Evolutionary conservation across 1,284 basidiomycete species (phyloP).

Genomic region (Apiotrichum domesticum): DNA sequence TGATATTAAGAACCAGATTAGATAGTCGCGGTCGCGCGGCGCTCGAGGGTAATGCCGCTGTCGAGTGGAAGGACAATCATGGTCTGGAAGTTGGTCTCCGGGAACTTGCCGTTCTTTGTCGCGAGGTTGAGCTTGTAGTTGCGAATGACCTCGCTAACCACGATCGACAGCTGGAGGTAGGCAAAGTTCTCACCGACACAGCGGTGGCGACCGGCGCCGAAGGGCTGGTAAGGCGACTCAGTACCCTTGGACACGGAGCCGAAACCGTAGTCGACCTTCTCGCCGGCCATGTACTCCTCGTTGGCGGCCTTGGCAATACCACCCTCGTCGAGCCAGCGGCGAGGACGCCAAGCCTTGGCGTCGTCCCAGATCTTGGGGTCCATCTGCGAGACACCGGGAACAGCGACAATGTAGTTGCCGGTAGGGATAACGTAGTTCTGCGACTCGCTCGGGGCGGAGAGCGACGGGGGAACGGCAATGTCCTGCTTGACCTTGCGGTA

Average conservation of each 20-base stretch:
- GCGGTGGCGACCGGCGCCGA: slow-evolving; percentile 79
- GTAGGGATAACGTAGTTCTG: slow-evolving; percentile 76
- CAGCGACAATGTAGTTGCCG: slow-evolving; percentile 86
- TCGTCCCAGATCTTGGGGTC: slow-evolving; percentile 82
- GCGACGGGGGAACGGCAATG: slow-evolving; percentile 72
- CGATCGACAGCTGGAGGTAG: slow-evolving; percentile 77
- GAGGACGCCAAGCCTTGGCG: slow-evolving; percentile 66
- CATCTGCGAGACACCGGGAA: slow-evolving; percentile 79
- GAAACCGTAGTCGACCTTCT: slow-evolving; percentile 94
- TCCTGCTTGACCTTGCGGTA: slow-evolving; percentile 80
- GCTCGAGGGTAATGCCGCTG: slow-evolving; percentile 24
- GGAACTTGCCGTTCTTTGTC: slow-evolving; percentile 52
- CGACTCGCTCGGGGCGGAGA: slow-evolving; percentile 68
- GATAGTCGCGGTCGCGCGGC: not conserved
- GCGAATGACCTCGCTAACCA: slow-evolving; percentile 74
- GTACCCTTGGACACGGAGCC: slow-evolving; percentile 89
- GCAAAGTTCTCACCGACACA: slow-evolving; percentile 63
- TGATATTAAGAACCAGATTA: not conserved
- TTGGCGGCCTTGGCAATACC: slow-evolving; percentile 70
- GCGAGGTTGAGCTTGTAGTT: slow-evolving; percentile 67
- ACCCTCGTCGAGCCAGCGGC: slow-evolving; percentile 75
- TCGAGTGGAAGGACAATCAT: slow-evolving; percentile 51
- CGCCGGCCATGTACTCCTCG: slow-evolving; percentile 63
- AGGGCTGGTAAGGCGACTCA: slow-evolving; percentile 86
- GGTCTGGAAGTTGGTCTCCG: slow-evolving; percentile 74